A percentile compares a stretch with the other conserved stretches of the same genome.
phyloP scores from a whole-genome alignment of 495 filamentous ascomycete species.

The Talaromyces ruber region DNA sequence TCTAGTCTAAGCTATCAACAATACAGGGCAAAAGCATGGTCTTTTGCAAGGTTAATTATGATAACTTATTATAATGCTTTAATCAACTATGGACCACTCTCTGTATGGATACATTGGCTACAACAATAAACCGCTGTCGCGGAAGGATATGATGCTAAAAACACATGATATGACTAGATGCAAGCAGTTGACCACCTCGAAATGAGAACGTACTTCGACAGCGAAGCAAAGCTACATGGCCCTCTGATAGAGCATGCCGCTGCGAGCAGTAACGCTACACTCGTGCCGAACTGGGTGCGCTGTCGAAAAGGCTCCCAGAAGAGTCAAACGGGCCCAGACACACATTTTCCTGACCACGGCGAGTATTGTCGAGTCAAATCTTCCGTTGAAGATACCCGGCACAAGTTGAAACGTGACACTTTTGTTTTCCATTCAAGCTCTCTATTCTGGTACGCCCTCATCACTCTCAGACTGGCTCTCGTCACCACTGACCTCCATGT shows the following conservation, averaged over 20 bases:
- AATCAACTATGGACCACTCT: background rate
- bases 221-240: background rate
- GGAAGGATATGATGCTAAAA: background rate
- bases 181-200: background rate
- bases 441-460: conserved; percentile 50
- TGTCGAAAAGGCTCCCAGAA: background rate
- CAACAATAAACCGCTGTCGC: background rate
- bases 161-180: background rate
- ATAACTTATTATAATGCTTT: background rate
- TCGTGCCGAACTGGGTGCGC: background rate
- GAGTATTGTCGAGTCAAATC: background rate
- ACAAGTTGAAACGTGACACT: conserved; percentile 1
- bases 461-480: conserved; percentile 91
- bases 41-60: background rate
- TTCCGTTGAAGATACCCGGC: background rate
- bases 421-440: background rate
- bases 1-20: background rate
- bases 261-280: background rate
- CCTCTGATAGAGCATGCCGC: background rate
- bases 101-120: background rate
- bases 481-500: conserved; percentile 91
- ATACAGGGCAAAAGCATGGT: too few species aligned
- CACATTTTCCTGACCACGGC: background rate
- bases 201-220: background rate
- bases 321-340: background rate